A percentile compares a stretch with the other conserved stretches of the same genome.
phyloP scores from a whole-genome alignment of 2,329 filamentous ascomycete genomes.

The Calycina herbarum region DNA sequence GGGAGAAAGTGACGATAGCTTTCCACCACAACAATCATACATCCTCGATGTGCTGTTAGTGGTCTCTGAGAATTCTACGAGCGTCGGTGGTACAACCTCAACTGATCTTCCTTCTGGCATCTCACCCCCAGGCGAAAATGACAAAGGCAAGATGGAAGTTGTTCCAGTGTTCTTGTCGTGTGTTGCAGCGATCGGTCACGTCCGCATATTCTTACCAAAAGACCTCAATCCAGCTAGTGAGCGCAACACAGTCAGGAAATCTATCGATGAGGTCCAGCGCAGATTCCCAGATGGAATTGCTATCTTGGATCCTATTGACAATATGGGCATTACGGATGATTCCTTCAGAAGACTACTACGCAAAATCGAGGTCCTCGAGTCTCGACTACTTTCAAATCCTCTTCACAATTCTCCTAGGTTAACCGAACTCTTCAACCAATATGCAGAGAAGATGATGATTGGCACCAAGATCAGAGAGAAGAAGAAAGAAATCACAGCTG shows the following conservation, averaged over 20 bases:
- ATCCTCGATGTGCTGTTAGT: conserved; percentile 79
- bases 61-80: conserved; percentile 52
- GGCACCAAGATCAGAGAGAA: conserved; percentile 79
- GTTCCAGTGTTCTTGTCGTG: conserved; percentile 86
- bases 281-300: conserved; percentile 93
- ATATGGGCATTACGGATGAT: conserved; percentile 92
- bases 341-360: conserved; percentile 88
- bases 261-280: conserved; percentile 74
- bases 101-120: conserved; percentile 66
- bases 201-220: conserved; percentile 79
- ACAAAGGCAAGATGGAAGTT: conserved; percentile 73
- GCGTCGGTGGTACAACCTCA: conserved; percentile 55
- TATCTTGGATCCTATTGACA: conserved; percentile 87
- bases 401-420: conserved; percentile 87
- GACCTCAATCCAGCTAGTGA: conserved; percentile 70
- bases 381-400: conserved; percentile 82
- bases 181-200: conserved; percentile 79
- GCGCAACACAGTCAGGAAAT: conserved; percentile 65
- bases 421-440: conserved; percentile 82
- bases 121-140: conserved; percentile 58
- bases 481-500: conserved; percentile 83
- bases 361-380: conserved; percentile 97
- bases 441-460: conserved; percentile 75
- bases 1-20: conserved; percentile 64
- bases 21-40: conserved; percentile 72